Evolutionary conservation across 306 rosid genomes (phyloP).

Genomic region (Castanopsis chinensis): DNA sequence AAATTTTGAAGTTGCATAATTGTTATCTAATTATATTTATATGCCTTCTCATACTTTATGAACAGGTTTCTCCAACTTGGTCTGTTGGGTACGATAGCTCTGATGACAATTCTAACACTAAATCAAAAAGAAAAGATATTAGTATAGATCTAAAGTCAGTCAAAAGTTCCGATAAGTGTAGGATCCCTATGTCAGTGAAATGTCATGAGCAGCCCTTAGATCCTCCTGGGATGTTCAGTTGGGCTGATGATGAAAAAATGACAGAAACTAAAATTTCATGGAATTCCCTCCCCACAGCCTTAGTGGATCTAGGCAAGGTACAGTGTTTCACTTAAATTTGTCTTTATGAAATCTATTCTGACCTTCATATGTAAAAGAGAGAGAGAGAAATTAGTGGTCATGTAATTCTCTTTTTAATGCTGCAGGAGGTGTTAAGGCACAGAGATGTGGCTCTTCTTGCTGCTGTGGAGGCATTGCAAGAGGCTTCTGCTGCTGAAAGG

Average conservation of each 20-base stretch:
- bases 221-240: slow-evolving; percentile 1
- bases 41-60: not conserved
- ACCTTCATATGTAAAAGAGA: not conserved
- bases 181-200: not conserved
- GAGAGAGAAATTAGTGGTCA: not conserved
- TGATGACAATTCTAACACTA: slow-evolving; percentile 19
- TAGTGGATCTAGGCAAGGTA: slow-evolving; percentile 36
- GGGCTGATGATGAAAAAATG: slow-evolving; percentile 9
- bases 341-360: not conserved
- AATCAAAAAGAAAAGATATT: slow-evolving; percentile 15
- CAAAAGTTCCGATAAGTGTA: slow-evolving; percentile 18
- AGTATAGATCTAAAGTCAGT: not conserved
- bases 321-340: not conserved
- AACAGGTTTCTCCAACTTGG: slow-evolving; percentile 22
- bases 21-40: not conserved
- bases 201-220: not conserved
- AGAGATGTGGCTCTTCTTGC: slow-evolving; percentile 29
- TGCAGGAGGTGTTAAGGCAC: slow-evolving; percentile 29
- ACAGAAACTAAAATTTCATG: slow-evolving; percentile 17
- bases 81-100: slow-evolving; percentile 2
- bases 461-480: slow-evolving; percentile 42
- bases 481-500: slow-evolving; percentile 33
- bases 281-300: slow-evolving; percentile 21
- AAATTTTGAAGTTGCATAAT: not conserved
- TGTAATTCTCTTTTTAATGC: not conserved